Evolutionary conservation across 2,329 filamentous ascomycete species (phyloP), one percentile per base, ranked within the genome.

Genomic region (Dendryphion nanum): DNA sequence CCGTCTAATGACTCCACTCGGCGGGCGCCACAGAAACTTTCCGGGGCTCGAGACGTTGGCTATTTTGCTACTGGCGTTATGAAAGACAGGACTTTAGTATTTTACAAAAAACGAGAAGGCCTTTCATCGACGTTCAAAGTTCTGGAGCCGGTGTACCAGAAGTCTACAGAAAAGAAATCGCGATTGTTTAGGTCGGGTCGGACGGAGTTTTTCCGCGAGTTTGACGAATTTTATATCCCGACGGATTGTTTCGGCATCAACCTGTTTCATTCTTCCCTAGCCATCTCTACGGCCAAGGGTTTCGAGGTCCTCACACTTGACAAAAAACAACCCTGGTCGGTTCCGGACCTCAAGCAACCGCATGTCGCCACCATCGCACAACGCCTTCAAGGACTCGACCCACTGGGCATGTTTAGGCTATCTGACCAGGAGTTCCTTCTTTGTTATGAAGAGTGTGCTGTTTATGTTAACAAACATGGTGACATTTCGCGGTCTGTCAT

Each of bases 181-280:
- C 82, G 88, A 6, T 73, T 84, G 47, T 82, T 80, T 59, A 73
- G 82, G 14, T 78, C 78, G 7, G 89, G 89, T 15, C 82, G 79
- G 42, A 96, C 91, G 0, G 93, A 98, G 55, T 91, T 91, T 55
- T 98, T 97, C 81, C 85, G 93, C 46, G 93, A 98, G 61, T 98
- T 90, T 63, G 93, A 98, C 70, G 93, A 97, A 53, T 98, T 98
- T 68, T 98, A 97, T 69, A 90, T 98, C 52, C 93, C 93, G 0
- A 85, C 87, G 2, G 94, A 98, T 62, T 96, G 89, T 65, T 95
- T 85, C 66, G 89, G 87, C 33, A 86, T 98, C 61, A 97, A 96
- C 66, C 79, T 98, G 36, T 98, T 97, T 78, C 89, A 96, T 63
- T 89, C 85, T 1, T 94, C 89, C 45, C 85, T 98, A 37, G 89